Evolutionary conservation across 805 yeast genomes (phyloP), one percentile per base, ranked within the genome.

Genomic region (Teunomyces pallodes): DNA sequence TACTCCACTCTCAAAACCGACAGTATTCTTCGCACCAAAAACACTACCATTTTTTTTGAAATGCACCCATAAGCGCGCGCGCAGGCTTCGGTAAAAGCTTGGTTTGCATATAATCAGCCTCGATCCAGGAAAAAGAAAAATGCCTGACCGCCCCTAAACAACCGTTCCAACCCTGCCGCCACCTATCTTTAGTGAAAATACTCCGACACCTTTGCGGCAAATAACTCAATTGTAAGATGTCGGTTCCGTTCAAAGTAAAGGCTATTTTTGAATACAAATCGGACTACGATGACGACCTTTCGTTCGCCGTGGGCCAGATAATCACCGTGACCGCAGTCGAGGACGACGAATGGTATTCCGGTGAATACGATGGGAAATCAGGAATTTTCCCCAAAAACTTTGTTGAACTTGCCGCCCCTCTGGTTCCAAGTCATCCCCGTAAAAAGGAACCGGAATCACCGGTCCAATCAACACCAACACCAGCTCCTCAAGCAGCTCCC

Each of bases 371-470:
- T 29, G 88, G 88, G 4, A 66, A 69, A 40, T 66, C 79, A 16
- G 99, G 99, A 6, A 84, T 91, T 71, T 94, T 94, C 58, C 99
- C 99, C 3, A 81, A 79, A 62, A 83, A 82, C 60, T 92, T 89
- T 70, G 98, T 92, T 4, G 81, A 80, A 43, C 47, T 53, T n/a
- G 42, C 40, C 14, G 48, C 17, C 13, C 47, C 43, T 2, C 45
- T 53, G 16, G 35, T 26, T 8, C 30, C 54, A 9, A 26, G 31
- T 9, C 54, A 24, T 46, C 49, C 48, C 53, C 43, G n/a, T 46
- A 24, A 26, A 12, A 24, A 38, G 14, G 24, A 46, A 5, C 52
- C 54, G 13, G 33, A 45, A n/a, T 16, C 50, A 2, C 35, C 35
- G 35, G 35, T 10, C 12, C 35, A 10, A 20, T 20, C 24, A 16